Base-by-base conservation (phyloP, 495 filamentous ascomycete genomes). In the Lindgomyces ingoldianus region DNA sequence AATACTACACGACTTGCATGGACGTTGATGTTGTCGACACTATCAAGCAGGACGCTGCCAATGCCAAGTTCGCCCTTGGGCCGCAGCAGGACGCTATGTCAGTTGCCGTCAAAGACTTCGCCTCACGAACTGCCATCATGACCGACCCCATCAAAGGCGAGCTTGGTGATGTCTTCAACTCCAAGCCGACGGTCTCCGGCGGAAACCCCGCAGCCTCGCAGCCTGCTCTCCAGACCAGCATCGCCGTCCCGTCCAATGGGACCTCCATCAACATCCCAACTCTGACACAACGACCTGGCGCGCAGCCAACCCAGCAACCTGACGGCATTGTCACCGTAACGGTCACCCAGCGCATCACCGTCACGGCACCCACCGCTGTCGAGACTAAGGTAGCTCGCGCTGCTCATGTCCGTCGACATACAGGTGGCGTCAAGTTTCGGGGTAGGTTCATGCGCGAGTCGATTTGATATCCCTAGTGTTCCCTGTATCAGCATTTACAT, bases 1-100 rank as follows among this genome's bases (percentile, higher is more conserved):
- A 96, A 74, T 82, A 86, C 60, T 96, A 96, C 72, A 92, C 90
- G 0, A 87, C 87, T 8, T 93, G 92, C 69, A 84, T 91, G 69
- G 92, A 96, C 74, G 80, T 93, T 62, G 76, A 88, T 42, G 76
- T 95, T 51, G 75, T 78, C 54, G 78, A 64, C 44, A 68, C 30
- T 11, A 47, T 72, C 16, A 6, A 77, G 1, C 8, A 22, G 22
- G 29, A 53, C n/a, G n/a, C n/a, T 16, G 45, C 36, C 18, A 53
- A 55, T 0, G 51, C 56, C 4, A 41, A 58, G 27, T 49, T 57
- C 24, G 45, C 55, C 26, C 64, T 76, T 19, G 66, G n/a, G n/a
- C n/a, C 39, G 4, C 74, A 76, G 46, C 72, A 75, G 51, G 71
- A 74, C 52, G 70, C 70, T 14, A 66, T 64, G 48, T 63, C 65